Evolutionary conservation across 2,329 filamentous ascomycete species (phyloP), one percentile per base, ranked within the genome.

Genomic region (Clarireedia hainanense): DNA sequence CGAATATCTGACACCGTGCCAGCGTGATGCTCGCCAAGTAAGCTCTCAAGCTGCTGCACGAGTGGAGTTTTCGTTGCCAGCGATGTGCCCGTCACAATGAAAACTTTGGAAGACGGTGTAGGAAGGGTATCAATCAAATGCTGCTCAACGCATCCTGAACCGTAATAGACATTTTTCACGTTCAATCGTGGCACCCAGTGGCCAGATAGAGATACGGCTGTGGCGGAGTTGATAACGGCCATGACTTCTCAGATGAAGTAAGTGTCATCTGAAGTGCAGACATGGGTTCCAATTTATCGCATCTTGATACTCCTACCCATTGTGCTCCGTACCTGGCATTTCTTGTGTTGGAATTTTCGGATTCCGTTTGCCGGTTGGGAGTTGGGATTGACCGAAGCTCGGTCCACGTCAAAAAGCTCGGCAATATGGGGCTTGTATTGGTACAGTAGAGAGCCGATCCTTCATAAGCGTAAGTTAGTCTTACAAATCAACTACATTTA

Each of bases 1-100:
- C 48, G 24, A 20, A 56, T 47, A 20, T 51, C 43, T 20, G 53
- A 56, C 23, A 56, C 37, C 3, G 53, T 56, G n/a, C 53, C 53
- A 4, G 39, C 39, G 40, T 56, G 47, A 24, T 56, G 24, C 17
- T 46, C 27, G 20, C 23, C n/a, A 20, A 56, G 53, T 10, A 56
- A 39, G 7, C 9, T 10, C 39, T 50, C 53, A 39, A 56, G 36
- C 27, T 56, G 47, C 26, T 56, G 30, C 2, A 56, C 46, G 17
- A 56, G 30, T 10, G 23, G 36, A 5, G 53, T 56, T 23, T 46
- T 56, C 17, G n/a, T 51, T 15, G 53, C 47, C 1, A 56, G 40
- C 17, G 53, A 56, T 9, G 37, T 23, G 3, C 53, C 53, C 1
- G 53, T 56, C 1, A 56, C 50, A n/a, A 56, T 56, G 39, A 56